A percentile compares a stretch with the other conserved stretches of the same genome.
Conservation (phyloP, 306 rosid genomes). For the Trifolium repens region DNA sequence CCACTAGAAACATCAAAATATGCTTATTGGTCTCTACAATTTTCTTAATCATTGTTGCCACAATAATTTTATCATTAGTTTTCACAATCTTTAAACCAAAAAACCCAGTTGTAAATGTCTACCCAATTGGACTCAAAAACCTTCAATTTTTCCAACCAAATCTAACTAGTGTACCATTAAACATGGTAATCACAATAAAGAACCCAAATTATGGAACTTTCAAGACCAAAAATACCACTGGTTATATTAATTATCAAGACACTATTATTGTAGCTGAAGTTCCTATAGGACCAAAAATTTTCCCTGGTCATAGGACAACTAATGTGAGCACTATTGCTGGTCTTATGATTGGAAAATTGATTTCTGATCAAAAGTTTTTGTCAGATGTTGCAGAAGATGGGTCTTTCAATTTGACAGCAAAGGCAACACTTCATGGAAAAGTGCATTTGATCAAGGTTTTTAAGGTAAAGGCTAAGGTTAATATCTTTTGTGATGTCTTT, state of each 20-base stretch:
- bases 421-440: constrained; percentile 48
- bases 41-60: constrained; percentile 33
- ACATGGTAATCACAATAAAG: constrained; percentile 41
- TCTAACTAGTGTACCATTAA: constrained; percentile 32
- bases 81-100: constrained; percentile 54
- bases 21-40: constrained; percentile 30
- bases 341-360: constrained; percentile 25
- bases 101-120: constrained; percentile 44
- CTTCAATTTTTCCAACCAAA: neutral
- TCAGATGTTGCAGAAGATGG: constrained; percentile 15
- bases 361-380: neutral
- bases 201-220: constrained; percentile 53
- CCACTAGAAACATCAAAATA: constrained; percentile 41
- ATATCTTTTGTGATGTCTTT: constrained; percentile 45
- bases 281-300: neutral
- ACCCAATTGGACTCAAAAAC: constrained; percentile 39
- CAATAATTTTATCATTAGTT: constrained; percentile 31
- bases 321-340: constrained; percentile 35
- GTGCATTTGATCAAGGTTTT: constrained; percentile 48
- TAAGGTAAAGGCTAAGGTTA: constrained; percentile 45
- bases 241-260: constrained; percentile 35
- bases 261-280: constrained; percentile 39
- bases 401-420: constrained; percentile 46
- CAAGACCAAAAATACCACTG: constrained; percentile 24
- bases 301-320: constrained; percentile 34